phyloP scores from a whole-genome alignment of 306 rosid genomes.

The Medicago arabica region DNA sequence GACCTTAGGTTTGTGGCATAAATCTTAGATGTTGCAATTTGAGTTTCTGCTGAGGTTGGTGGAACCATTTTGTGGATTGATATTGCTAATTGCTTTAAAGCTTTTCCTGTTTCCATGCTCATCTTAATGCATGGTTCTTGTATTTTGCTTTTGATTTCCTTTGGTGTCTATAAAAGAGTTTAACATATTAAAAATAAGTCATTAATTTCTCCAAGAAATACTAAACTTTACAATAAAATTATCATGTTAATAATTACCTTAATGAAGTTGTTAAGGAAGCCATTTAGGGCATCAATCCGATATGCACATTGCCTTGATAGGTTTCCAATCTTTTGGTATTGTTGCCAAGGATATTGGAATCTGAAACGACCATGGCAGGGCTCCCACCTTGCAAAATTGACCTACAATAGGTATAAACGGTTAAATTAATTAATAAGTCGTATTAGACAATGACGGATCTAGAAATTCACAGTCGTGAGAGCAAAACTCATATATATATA shows the following conservation, averaged over 20 bases:
- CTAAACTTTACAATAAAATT: neutral
- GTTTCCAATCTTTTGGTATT: constrained; percentile 57
- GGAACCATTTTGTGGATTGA: constrained; percentile 44
- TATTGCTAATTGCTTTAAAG: constrained; percentile 45
- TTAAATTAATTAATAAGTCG: neutral
- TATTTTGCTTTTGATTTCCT: constrained; percentile 41
- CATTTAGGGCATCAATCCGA: constrained; percentile 53
- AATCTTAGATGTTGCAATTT: constrained; percentile 41
- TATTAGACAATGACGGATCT: neutral
- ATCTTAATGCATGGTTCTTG: constrained; percentile 51
- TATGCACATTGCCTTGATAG: constrained; percentile 57
- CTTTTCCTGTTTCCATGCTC: constrained; percentile 51
- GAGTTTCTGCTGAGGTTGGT: constrained; percentile 37
- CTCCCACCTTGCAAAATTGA: constrained; percentile 69
- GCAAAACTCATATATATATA: neutral
- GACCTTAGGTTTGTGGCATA: constrained; percentile 40
- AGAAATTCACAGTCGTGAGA: neutral
- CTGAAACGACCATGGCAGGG: constrained; percentile 55
- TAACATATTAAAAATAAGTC: neutral
- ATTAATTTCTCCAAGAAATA: neutral
- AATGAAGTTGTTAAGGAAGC: constrained; percentile 40
- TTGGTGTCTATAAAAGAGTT: constrained; percentile 31
- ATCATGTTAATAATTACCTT: constrained; percentile 27
- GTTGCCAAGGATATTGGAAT: constrained; percentile 63
- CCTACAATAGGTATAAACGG: constrained; percentile 40